Evolutionary conservation across 2,329 filamentous ascomycete species (phyloP).

Genomic region (Neonectria punicea): DNA sequence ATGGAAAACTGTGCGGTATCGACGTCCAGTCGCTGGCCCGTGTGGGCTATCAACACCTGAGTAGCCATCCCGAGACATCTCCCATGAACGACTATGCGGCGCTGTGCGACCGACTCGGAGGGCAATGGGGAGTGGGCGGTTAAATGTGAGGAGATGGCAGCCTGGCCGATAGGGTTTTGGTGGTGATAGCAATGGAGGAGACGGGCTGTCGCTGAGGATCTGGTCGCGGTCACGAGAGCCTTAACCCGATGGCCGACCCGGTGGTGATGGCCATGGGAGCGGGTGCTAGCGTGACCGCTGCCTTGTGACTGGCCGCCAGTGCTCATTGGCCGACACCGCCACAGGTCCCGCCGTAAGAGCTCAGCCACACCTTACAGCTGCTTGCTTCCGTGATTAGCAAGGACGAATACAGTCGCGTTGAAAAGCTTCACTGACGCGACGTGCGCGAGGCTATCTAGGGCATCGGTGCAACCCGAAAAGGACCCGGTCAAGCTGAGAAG

Average conservation of each 20-base stretch:
- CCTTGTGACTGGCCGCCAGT: slow-evolving; percentile 44
- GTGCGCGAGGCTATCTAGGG: slow-evolving; percentile 1
- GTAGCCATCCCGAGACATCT: slow-evolving; percentile 81
- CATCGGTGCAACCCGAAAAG: neutral
- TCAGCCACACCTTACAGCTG: slow-evolving; percentile 26
- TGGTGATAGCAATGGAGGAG: slow-evolving; percentile 16
- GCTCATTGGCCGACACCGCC: slow-evolving; percentile 33
- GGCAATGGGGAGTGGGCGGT: slow-evolving; percentile 22
- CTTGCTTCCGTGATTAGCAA: neutral
- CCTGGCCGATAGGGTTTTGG: slow-evolving; percentile 27
- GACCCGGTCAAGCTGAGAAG: neutral
- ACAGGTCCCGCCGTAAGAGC: slow-evolving; percentile 27
- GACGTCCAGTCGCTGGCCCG: slow-evolving; percentile 84
- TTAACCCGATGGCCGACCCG: slow-evolving; percentile 20
- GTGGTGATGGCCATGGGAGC: slow-evolving; percentile 36
- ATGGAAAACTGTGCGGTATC: slow-evolving; percentile 80
- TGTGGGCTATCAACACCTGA: slow-evolving; percentile 91
- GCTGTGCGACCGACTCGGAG: slow-evolving; percentile 37
- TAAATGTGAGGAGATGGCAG: slow-evolving; percentile 27
- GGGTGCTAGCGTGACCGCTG: slow-evolving; percentile 45
- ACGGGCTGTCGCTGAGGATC: slow-evolving; percentile 14
- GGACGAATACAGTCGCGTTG: neutral
- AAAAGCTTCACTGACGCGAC: slow-evolving; percentile 10
- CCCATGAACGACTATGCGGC: slow-evolving; percentile 47
- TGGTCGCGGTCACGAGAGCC: slow-evolving; percentile 43